Evolutionary conservation across 1,139 yeast species (phyloP).

Genomic region (Candida gigantensis): DNA sequence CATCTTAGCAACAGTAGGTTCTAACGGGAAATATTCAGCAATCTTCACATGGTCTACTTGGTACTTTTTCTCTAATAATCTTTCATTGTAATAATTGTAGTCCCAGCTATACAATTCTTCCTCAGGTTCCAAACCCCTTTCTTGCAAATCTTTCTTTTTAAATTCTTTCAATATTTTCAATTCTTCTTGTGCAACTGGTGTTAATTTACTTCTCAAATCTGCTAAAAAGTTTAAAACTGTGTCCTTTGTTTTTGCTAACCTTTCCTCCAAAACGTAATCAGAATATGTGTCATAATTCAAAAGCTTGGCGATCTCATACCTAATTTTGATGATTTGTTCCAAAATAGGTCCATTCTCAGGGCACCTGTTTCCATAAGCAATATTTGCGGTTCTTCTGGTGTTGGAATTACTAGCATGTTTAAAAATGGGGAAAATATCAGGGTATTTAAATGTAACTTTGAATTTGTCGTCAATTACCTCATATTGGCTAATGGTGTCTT

Average conservation of each 20-base stretch:
- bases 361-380: constrained; percentile 68
- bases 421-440: constrained; percentile 75
- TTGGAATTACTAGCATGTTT: constrained; percentile 63
- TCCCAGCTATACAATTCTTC: constrained; percentile 72
- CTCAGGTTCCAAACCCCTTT: constrained; percentile 41
- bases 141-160: constrained; percentile 54
- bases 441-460: constrained; percentile 78
- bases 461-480: constrained; percentile 50
- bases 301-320: constrained; percentile 61
- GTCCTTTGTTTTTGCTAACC: constrained; percentile 73
- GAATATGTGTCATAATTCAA: constrained; percentile 71
- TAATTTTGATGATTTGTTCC: constrained; percentile 55
- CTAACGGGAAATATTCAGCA: constrained; percentile 77
- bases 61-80: constrained; percentile 64
- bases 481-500: constrained; percentile 58
- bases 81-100: constrained; percentile 61
- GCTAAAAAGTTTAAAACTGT: constrained; percentile 60
- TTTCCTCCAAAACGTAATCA: constrained; percentile 67
- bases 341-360: constrained; percentile 63
- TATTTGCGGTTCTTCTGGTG: constrained; percentile 65
- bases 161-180: constrained; percentile 47
- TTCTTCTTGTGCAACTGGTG: constrained; percentile 61
- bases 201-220: constrained; percentile 59
- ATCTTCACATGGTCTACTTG: constrained; percentile 71
- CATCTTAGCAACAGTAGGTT: constrained; percentile 67